Base-by-base conservation (phyloP, 306 rosid species). In the Herpetospermum pedunculosum region DNA sequence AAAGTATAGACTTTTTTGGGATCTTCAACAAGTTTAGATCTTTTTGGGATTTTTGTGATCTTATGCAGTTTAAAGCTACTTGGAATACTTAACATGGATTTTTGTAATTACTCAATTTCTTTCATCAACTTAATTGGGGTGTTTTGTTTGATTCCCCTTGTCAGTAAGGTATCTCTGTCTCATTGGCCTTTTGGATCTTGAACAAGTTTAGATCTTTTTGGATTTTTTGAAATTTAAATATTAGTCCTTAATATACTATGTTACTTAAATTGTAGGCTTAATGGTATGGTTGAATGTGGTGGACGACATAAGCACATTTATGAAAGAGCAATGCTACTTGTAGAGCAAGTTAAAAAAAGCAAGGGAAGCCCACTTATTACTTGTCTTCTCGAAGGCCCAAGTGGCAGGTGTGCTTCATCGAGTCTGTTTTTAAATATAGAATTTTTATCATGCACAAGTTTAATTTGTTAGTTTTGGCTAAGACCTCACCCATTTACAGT, bases 331-430 rank as follows among this genome's bases (percentile, higher is more conserved):
- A 85, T 91, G 87, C 81, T 87, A 71, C 87, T 95, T 76, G 97
- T 87, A 83, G 96, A 89, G 83, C 96, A 95, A 85, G 99, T 95
- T 78, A 91, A 88, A 88, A 92, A 88, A 77, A 95, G 99, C 80
- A 82, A 84, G 81, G 96, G 96, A 88, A 91, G 97, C 81, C 95
- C 99, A 4, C 88, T 95, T 74, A 88, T 91, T 80, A 87, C 96
- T 52, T 88, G 97, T 82, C 99, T 95, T 82, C 86, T 95, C 71
- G 99, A 91, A 87, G 99, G 99, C 58, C 86, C 92, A 18, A 86
- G 92, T 73, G 97, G 99, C 90, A 95, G 97, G 99, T 95, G 82
- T 37, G 70, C 55, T 6, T 48, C 26, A 32, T 76, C 59, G 76
- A 44, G 37, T 53, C 43, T 23, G 63, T 10, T 8, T 29, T 32